Percentiles rank a stretch among this genome's conserved stretches.
These are phyloP conservation scores for Dryas integrifolia DNA, from an alignment of 331 rosid species.

Conservation along the genomic window DNA sequence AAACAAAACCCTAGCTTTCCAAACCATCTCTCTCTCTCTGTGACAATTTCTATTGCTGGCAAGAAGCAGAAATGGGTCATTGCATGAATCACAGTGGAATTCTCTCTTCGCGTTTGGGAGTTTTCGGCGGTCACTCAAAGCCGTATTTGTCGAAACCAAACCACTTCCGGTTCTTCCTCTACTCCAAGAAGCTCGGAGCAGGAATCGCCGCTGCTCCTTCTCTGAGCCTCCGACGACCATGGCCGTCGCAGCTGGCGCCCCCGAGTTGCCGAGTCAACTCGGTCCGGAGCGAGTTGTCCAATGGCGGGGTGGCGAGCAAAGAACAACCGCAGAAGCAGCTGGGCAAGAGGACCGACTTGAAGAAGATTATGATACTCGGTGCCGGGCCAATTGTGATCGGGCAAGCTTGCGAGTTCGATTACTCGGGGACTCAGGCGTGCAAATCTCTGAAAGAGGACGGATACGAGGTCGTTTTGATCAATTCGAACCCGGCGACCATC, in stretches of 20 bases:
- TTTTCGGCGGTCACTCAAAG: conserved; percentile 10
- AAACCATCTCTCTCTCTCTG: background rate
- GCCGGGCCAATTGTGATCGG: conserved; percentile 97
- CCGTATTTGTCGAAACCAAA: conserved; percentile 20
- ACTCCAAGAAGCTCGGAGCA: conserved; percentile 13
- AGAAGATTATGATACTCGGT: conserved; percentile 90
- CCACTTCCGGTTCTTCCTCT: conserved; percentile 13
- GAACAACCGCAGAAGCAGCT: conserved; percentile 2
- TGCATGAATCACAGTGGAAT: conserved; percentile 17
- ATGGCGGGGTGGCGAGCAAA: background rate
- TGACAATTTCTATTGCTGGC: background rate
- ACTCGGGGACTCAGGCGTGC: conserved; percentile 96
- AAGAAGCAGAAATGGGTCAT: background rate
- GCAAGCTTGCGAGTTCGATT: conserved; percentile 94
- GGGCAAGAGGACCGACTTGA: conserved; percentile 78
- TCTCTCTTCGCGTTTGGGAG: conserved; percentile 21
- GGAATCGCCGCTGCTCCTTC: conserved; percentile 12
- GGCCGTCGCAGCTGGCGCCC: conserved; percentile 18
- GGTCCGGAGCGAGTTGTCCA: conserved; percentile 17
- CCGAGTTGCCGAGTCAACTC: conserved; percentile 10
- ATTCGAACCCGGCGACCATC: conserved; percentile 92
- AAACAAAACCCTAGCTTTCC: background rate
- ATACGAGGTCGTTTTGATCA: conserved; percentile 71
- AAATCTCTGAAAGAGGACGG: conserved; percentile 91
- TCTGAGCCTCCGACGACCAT: conserved; percentile 34